A percentile compares a stretch with the other conserved stretches of the same genome.
phyloP scores from a whole-genome alignment of 768 basidiomycete species.

The Mycena metata region DNA sequence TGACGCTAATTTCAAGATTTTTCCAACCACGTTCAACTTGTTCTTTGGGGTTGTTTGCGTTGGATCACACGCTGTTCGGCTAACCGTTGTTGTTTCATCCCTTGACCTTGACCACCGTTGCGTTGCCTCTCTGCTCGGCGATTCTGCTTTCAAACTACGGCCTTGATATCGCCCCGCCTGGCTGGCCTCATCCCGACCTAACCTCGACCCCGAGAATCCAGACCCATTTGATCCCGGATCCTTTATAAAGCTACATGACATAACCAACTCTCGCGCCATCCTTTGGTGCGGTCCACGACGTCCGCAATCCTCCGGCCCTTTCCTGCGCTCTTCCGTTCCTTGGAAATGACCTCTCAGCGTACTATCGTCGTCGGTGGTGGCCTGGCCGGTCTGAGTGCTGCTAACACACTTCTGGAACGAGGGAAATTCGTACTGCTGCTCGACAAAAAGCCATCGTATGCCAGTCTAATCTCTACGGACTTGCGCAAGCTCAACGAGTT shows the following conservation, averaged over 20 bases:
- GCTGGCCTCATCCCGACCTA: constrained; percentile 11
- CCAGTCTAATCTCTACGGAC: not conserved
- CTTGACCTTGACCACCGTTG: too few species aligned
- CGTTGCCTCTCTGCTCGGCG: too few species aligned
- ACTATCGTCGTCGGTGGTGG: constrained; percentile 28
- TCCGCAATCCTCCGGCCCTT: not conserved
- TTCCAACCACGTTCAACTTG: too few species aligned
- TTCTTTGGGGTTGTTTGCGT: too few species aligned
- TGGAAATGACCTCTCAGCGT: not conserved
- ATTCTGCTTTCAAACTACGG: too few species aligned
- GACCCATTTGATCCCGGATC: not conserved
- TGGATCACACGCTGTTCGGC: too few species aligned
- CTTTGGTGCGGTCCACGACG: not conserved
- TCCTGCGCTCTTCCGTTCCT: not conserved
- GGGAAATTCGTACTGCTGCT: constrained; percentile 79
- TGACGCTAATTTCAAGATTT: too few species aligned
- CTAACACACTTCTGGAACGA: constrained; percentile 82
- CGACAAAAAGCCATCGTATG: constrained; percentile 56
- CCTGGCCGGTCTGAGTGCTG: constrained; percentile 60
- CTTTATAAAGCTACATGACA: constrained; percentile 27
- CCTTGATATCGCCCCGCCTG: not conserved
- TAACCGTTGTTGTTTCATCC: too few species aligned
- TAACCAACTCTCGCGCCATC: not conserved
- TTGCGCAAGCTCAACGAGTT: not conserved
- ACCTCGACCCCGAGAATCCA: constrained; percentile 6